phyloP scores from a whole-genome alignment of 805 yeast species.

The Priceomyces fermenticarens region DNA sequence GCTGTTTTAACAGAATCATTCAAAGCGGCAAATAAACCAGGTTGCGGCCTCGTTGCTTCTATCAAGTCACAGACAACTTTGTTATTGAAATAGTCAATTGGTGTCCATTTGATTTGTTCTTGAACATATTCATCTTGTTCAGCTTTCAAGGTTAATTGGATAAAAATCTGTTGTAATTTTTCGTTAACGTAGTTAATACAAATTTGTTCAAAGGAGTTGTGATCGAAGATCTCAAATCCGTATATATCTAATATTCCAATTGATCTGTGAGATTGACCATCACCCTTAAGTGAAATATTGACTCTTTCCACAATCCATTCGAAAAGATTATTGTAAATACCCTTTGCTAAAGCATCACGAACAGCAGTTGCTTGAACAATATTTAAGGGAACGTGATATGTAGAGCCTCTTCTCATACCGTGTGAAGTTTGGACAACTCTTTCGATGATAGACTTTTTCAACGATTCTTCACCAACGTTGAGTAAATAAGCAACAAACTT shows the following conservation, averaged over 20 bases:
- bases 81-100: conserved; percentile 93
- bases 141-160: conserved; percentile 90
- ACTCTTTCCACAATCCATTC: conserved; percentile 97
- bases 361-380: conserved; percentile 92
- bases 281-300: conserved; percentile 63
- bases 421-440: conserved; percentile 87
- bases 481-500: conserved; percentile 89
- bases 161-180: conserved; percentile 93
- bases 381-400: conserved; percentile 92
- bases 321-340: conserved; percentile 84
- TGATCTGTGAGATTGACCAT: conserved; percentile 46
- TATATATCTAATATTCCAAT: conserved; percentile 94
- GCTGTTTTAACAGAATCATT: conserved; percentile 98
- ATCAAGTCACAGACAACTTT: conserved; percentile 95
- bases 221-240: conserved; percentile 94
- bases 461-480: conserved; percentile 67
- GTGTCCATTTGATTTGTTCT: conserved; percentile 96
- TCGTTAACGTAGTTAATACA: conserved; percentile 96
- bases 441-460: conserved; percentile 68
- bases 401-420: conserved; percentile 86
- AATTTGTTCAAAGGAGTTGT: conserved; percentile 90
- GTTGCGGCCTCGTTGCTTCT: conserved; percentile 84
- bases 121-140: conserved; percentile 97
- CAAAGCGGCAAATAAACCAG: conserved; percentile 93
- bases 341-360: conserved; percentile 92